A percentile compares a stretch with the other conserved stretches of the same genome.
Evolutionary conservation across 2,329 filamentous ascomycete species (phyloP).

Genomic region (Fusarium fujikuroi): DNA sequence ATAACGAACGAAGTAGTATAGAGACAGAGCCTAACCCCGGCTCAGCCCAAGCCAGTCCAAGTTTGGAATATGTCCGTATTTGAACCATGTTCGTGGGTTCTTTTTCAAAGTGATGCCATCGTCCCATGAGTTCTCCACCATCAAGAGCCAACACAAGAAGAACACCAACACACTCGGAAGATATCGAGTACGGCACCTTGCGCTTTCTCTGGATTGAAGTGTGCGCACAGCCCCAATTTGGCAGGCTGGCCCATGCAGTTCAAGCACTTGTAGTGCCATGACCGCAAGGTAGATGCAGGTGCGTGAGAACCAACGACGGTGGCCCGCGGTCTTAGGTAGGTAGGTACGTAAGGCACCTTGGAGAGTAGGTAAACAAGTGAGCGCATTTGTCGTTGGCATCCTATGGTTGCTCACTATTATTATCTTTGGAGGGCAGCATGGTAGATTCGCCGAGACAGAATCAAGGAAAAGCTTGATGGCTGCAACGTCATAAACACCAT

Average conservation of each 20-base stretch:
- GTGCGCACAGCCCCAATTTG: conserved; percentile 31
- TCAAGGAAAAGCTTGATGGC: neutral
- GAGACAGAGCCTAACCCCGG: neutral
- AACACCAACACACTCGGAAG: conserved; percentile 36
- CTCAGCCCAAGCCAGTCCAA: neutral
- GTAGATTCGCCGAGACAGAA: conserved; percentile 8
- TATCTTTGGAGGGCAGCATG: neutral
- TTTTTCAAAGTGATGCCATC: conserved; percentile 26
- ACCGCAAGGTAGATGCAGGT: conserved; percentile 12
- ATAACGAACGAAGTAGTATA: conserved; percentile 1
- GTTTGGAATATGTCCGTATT: conserved; percentile 5
- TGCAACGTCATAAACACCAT: conserved; percentile 2
- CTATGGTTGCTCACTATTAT: neutral
- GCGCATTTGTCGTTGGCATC: neutral
- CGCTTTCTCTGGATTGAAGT: neutral
- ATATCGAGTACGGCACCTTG: conserved; percentile 6
- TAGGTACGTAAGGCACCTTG: neutral
- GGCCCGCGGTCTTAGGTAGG: neutral
- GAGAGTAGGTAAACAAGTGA: neutral
- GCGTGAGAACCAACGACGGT: conserved; percentile 2
- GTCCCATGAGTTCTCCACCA: conserved; percentile 35
- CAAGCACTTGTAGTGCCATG: neutral
- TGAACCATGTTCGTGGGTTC: conserved; percentile 23
- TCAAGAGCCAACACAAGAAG: conserved; percentile 31
- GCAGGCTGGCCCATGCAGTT: conserved; percentile 26